These are phyloP conservation scores for Chamaecyparis obtusa DNA, from an alignment of 75 land plant genomes.

Conservation along the genomic window DNA sequence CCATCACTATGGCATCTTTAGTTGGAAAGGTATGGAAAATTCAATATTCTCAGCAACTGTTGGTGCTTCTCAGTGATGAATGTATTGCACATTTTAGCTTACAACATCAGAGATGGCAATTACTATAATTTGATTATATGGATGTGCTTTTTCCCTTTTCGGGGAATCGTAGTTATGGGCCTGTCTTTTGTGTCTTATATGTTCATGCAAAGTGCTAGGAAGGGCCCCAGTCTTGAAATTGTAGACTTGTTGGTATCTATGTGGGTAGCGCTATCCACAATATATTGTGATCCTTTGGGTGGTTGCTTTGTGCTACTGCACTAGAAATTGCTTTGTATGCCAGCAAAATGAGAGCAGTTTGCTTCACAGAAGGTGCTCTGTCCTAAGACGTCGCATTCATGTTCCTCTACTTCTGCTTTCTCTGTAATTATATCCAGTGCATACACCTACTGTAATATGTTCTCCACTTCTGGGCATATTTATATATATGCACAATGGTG, in stretches of 20 bases:
- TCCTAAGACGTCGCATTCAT: background rate
- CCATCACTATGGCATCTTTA: constrained; percentile 37
- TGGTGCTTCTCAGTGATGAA: background rate
- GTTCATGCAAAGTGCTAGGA: background rate
- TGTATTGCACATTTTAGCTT: background rate
- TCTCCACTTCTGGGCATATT: too few relatives aligned
- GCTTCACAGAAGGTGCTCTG: background rate
- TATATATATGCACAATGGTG: background rate
- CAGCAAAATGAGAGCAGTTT: background rate
- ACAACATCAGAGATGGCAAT: background rate
- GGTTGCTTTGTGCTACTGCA: background rate
- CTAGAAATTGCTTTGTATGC: background rate
- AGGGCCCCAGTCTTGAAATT: background rate
- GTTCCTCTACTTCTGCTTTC: background rate
- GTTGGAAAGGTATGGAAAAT: constrained; percentile 56
- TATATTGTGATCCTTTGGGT: background rate
- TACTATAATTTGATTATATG: background rate
- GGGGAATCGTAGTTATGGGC: background rate
- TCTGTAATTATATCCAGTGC: background rate
- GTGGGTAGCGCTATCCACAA: background rate
- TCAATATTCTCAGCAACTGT: background rate
- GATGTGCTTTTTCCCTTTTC: background rate
- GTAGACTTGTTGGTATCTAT: background rate
- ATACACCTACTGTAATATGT: background rate
- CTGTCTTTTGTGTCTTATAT: background rate